These are phyloP conservation scores for Cymbopogon flexuosus DNA, from an alignment of 202 grass and related monocot species.

Conservation along the genomic window DNA sequence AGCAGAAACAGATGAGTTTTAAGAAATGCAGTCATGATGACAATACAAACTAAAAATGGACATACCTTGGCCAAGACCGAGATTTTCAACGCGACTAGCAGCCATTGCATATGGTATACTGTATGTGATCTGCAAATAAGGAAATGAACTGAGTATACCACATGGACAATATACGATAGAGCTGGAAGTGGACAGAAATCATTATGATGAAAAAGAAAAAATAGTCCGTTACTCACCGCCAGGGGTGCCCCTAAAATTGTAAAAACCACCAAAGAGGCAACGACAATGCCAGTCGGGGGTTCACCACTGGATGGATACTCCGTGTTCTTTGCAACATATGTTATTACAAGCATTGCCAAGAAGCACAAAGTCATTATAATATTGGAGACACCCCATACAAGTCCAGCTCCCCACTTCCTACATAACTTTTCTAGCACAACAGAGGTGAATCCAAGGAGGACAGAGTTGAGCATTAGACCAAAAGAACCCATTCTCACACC, in stretches of 20 bases:
- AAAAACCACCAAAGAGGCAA: conserved; percentile 65
- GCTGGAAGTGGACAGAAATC: background rate
- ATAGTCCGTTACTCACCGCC: conserved; percentile 40
- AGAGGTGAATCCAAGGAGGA: conserved; percentile 82
- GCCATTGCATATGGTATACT: conserved; percentile 98
- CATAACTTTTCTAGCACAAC: conserved; percentile 68
- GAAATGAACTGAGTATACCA: conserved; percentile 21
- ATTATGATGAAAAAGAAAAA: conserved; percentile 16
- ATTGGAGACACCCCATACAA: conserved; percentile 88
- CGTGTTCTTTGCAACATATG: conserved; percentile 64
- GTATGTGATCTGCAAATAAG: conserved; percentile 73
- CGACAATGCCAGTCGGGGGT: conserved; percentile 58
- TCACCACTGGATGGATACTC: conserved; percentile 53
- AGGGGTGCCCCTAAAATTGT: conserved; percentile 72
- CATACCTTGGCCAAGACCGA: conserved; percentile 86
- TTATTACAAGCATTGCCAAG: conserved; percentile 72
- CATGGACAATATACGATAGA: background rate
- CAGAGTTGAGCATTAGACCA: conserved; percentile 85
- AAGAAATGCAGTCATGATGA: conserved; percentile 19
- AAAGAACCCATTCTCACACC: conserved; percentile 90
- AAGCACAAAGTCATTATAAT: conserved; percentile 83
- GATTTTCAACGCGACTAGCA: conserved; percentile 71
- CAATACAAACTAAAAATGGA: conserved; percentile 16
- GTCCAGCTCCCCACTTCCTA: conserved; percentile 78
- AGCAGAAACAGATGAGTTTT: background rate